A percentile compares a stretch with the other conserved stretches of the same genome.
These are phyloP conservation scores for Nitzschia sp. DNA, from an alignment of 108 stramenopile genomes.

Conservation along the genomic window DNA sequence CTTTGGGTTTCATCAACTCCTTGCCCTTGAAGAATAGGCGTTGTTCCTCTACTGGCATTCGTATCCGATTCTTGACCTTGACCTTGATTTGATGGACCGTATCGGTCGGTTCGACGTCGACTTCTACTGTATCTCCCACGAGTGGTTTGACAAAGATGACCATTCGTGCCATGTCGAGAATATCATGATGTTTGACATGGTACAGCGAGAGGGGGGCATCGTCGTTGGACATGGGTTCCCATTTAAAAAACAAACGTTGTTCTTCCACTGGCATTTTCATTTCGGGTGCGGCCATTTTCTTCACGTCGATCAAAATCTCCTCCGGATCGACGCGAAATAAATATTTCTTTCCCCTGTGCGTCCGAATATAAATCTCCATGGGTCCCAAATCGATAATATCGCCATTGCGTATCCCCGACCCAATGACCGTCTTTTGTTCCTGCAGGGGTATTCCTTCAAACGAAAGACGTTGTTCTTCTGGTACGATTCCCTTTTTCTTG, in stretches of 20 bases:
- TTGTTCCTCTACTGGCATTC: constrained; percentile 19
- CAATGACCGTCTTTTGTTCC: constrained; percentile 26
- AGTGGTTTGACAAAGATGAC: constrained; percentile 90
- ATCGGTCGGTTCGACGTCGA: constrained; percentile 36
- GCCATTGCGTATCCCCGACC: constrained; percentile 28
- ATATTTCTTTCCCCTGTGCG: constrained; percentile 14
- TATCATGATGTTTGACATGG: constrained; percentile 20
- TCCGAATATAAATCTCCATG: constrained; percentile 27
- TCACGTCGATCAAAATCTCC: constrained; percentile 24
- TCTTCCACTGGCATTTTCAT: constrained; percentile 18
- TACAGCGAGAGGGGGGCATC: constrained; percentile 7
- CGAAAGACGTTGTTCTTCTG: constrained; percentile 26
- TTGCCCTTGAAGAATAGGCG: constrained; percentile 17
- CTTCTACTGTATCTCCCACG: constrained; percentile 72
- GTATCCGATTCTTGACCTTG: constrained; percentile 19
- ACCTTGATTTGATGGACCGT: constrained; percentile 14
- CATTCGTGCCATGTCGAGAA: constrained; percentile 43
- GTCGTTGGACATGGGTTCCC: constrained; percentile 6
- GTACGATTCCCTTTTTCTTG: constrained; percentile 14
- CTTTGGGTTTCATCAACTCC: constrained; percentile 3
- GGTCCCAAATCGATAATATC: constrained; percentile 32
- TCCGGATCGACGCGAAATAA: constrained; percentile 24
- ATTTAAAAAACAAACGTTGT: constrained; percentile 22
- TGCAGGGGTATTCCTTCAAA: constrained; percentile 20
- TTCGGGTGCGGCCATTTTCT: constrained; percentile 7